Conservation (phyloP, 1,284 basidiomycete genomes). For the Cryptococcus sp. region DNA sequence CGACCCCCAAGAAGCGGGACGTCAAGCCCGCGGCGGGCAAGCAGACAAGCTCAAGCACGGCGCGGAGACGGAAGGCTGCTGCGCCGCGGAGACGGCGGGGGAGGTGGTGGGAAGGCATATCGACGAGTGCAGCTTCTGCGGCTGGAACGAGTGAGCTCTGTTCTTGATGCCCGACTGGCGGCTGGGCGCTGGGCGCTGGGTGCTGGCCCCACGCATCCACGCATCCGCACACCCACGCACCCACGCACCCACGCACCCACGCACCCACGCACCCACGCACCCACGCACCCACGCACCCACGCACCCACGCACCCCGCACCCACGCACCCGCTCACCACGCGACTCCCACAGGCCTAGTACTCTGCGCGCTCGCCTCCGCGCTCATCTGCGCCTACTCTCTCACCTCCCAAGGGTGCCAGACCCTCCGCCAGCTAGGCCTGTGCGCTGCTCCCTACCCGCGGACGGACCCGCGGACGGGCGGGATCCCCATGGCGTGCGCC, state of each 20-base stretch:
- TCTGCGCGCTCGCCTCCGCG: slow-evolving; percentile 8
- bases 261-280: too few species aligned
- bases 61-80: background rate
- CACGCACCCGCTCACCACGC: too few species aligned
- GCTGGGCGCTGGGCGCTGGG: background rate
- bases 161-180: background rate
- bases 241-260: too few species aligned
- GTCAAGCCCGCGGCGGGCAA: background rate
- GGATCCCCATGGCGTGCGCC: too few species aligned
- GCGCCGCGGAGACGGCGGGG: too few species aligned
- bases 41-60: background rate
- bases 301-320: too few species aligned
- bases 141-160: background rate
- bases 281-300: too few species aligned
- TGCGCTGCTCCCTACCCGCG: too few species aligned
- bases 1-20: background rate
- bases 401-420: slow-evolving; percentile 11
- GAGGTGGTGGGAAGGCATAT: background rate
- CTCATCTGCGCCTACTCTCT: slow-evolving; percentile 11
- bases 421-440: slow-evolving; percentile 12
- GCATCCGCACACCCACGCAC: too few species aligned
- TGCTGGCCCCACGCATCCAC: background rate
- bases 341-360: slow-evolving; percentile 2
- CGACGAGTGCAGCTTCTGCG: background rate
- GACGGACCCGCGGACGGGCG: too few species aligned